phyloP scores from a whole-genome alignment of 106 monocot species.

The Allium fistulosum region DNA sequence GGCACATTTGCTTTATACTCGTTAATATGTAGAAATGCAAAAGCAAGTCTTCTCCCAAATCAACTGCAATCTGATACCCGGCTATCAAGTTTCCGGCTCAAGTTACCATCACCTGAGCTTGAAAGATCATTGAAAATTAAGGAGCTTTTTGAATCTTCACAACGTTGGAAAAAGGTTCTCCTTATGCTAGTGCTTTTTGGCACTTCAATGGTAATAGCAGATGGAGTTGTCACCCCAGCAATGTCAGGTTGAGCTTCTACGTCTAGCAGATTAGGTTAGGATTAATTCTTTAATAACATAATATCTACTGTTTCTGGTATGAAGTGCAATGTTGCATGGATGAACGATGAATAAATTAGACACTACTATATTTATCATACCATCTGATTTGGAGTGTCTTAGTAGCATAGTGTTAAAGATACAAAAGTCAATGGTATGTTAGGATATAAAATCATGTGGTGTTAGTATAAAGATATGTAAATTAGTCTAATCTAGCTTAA shows the following conservation, averaged over 20 bases:
- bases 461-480: neutral
- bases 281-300: neutral
- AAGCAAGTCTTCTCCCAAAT: conserved; percentile 76
- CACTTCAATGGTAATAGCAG: conserved; percentile 86
- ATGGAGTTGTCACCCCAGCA: conserved; percentile 88
- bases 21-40: conserved; percentile 89
- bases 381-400: no score
- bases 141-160: conserved; percentile 55
- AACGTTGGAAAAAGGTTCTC: conserved; percentile 55
- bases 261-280: conserved; percentile 5
- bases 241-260: conserved; percentile 66
- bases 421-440: no score
- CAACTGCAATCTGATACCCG: conserved; percentile 72
- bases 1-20: conserved; percentile 94
- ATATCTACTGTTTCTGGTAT: no score
- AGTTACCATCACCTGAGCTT: conserved; percentile 69
- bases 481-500: no score
- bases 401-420: no score
- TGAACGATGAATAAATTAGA: no score
- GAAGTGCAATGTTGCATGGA: no score
- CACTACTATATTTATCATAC: no score
- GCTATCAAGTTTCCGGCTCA: conserved; percentile 69
- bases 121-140: conserved; percentile 76
- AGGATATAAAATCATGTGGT: neutral
- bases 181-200: conserved; percentile 75